Conservation (phyloP, 768 basidiomycete genomes). For the Cantharellus anzutake region DNA sequence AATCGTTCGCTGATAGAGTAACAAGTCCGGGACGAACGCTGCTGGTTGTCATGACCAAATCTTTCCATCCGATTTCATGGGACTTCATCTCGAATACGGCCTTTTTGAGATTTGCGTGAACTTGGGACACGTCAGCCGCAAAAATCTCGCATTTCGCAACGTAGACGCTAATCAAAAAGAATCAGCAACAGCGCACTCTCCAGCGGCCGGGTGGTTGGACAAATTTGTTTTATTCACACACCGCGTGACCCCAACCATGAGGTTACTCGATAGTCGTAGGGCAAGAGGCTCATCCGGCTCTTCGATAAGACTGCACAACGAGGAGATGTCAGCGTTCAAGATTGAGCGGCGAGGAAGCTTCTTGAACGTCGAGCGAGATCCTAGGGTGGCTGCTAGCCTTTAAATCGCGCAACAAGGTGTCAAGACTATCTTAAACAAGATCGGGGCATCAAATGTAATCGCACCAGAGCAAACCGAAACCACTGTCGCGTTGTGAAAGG, state of each 20-base stretch:
- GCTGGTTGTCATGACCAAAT: conserved; percentile 14
- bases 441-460: not conserved
- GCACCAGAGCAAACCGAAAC: conserved; percentile 78
- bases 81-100: conserved; percentile 47
- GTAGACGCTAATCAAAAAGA: conserved; percentile 3
- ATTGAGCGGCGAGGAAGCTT: conserved; percentile 70
- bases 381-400: conserved; percentile 84
- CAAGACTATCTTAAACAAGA: not conserved
- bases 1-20: conserved; percentile 15
- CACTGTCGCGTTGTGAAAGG: conserved; percentile 62
- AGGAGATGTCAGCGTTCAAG: conserved; percentile 63
- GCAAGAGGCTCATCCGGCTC: conserved; percentile 77
- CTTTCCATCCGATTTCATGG: conserved; percentile 7
- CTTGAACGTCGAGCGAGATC: conserved; percentile 70
- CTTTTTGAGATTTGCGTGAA: conserved; percentile 61
- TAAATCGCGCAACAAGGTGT: not conserved
- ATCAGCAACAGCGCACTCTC: not conserved
- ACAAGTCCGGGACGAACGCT: conserved; percentile 7
- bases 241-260: conserved; percentile 83
- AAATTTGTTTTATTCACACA: conserved; percentile 18
- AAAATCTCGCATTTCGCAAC: conserved; percentile 57
- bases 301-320: conserved; percentile 63
- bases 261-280: conserved; percentile 66
- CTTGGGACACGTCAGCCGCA: conserved; percentile 56
- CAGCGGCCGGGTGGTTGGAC: not conserved